These are phyloP conservation scores for Alternaria gansuensis DNA, from an alignment of 2,329 filamentous ascomycete genomes.

Conservation along the genomic window DNA sequence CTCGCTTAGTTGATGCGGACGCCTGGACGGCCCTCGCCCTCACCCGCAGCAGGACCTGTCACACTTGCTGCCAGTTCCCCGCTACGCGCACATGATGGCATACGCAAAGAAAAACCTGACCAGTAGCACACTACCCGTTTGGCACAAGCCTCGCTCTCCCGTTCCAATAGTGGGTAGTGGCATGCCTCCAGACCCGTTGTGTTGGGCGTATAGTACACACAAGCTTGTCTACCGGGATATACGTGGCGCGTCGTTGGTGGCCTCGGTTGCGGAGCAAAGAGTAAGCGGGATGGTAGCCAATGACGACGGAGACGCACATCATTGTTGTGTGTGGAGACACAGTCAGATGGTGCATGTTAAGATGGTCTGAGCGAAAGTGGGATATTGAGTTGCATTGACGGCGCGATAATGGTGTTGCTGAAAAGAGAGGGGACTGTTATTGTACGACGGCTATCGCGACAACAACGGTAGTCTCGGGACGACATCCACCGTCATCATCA, in stretches of 20 bases:
- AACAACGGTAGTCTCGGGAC: constrained; percentile 14
- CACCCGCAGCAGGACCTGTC: constrained; percentile 45
- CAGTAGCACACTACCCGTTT: constrained; percentile 17
- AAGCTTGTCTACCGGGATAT: constrained; percentile 39
- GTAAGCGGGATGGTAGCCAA: constrained; percentile 35
- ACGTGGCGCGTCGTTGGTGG: constrained; percentile 52
- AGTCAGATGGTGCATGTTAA: constrained; percentile 21
- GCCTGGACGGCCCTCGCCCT: constrained; percentile 43
- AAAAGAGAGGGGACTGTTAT: constrained; percentile 4
- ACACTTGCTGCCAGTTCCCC: constrained; percentile 38
- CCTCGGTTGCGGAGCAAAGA: constrained; percentile 24
- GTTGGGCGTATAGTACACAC: constrained; percentile 16
- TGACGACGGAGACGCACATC: constrained; percentile 25
- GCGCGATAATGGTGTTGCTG: constrained; percentile 22
- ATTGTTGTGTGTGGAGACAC: constrained; percentile 17
- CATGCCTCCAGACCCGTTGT: constrained; percentile 34
- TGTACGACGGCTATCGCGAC: constrained; percentile 21
- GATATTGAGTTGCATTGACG: constrained; percentile 24
- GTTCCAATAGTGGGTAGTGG: constrained; percentile 23
- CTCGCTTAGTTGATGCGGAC: constrained; percentile 46
- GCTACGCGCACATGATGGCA: constrained; percentile 28
- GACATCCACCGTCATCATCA: neutral
- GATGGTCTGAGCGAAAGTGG: constrained; percentile 16
- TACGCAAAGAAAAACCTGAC: constrained; percentile 26
- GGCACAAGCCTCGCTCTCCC: constrained; percentile 21